Base-by-base conservation (phyloP, 441 rosid species). In the Omphalea diandra region DNA sequence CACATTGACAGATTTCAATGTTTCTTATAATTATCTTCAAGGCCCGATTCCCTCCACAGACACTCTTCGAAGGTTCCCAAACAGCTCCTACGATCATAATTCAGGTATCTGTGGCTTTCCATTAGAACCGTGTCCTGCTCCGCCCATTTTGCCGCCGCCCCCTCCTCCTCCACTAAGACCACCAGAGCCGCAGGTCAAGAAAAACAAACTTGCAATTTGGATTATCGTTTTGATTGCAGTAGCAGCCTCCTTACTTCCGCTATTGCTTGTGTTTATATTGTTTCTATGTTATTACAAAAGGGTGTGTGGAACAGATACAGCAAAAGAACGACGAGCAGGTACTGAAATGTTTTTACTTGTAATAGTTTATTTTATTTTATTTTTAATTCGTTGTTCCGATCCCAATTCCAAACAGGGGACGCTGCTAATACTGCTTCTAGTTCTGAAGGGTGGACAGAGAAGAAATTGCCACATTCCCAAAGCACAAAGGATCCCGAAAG, bases 71-170 rank as follows among this genome's bases (percentile, higher is more conserved):
- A 58, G 79, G 29, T 83, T 85, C 52, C 77, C 88, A 0, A 29
- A 18, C 14, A 78, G 80, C 59, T 81, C 78, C 47, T 87, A 47
- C 32, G 72, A 68, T 24, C 82, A 82, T 50, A 87, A 87, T 73
- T 60, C 75, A 0, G 56, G 79, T 78, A 83, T 87, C 14, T 87
- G 92, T 32, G 89, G 86, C 0, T 72, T 43, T 41, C 89, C 85
- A 31, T 69, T 83, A 69, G 47, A 32, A 18, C 22, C 75, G 15
- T 85, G 89, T 33, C 69, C 73, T 0, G 68, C 36, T 53, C 46
- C 75, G 4, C 74, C 86, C n/a, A n/a, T n/a, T n/a, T n/a, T n/a
- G n/a, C n/a, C n/a, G 0, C 67, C 65, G 0, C 67, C 65, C 8
- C 53, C 76, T 10, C n/a, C 52, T 35, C 55, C 73, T 49, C 76